phyloP scores from a whole-genome alignment of 2,329 filamentous ascomycete species.

The Neopestalotiopsis sp. region DNA sequence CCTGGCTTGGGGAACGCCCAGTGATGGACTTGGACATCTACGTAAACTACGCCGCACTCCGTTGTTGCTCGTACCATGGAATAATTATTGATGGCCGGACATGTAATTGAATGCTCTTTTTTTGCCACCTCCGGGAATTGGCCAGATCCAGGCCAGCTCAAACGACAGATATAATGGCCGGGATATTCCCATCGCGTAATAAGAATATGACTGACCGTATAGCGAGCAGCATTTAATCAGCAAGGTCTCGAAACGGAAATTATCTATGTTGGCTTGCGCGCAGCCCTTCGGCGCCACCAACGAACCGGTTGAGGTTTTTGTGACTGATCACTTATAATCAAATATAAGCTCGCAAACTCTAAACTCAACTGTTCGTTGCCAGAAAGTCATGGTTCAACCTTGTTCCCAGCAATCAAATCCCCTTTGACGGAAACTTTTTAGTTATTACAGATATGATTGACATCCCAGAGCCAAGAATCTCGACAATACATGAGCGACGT shows the following conservation, averaged over 20 bases:
- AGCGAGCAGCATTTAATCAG: not conserved
- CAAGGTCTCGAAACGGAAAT: constrained; percentile 10
- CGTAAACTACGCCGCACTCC: not conserved
- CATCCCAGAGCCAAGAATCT: not conserved
- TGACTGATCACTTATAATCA: constrained; percentile 7
- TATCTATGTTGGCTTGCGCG: not conserved
- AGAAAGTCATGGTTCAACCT: not conserved
- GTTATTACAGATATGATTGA: no score
- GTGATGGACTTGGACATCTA: no score
- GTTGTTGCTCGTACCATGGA: not conserved
- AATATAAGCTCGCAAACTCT: constrained; percentile 7
- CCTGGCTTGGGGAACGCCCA: no score
- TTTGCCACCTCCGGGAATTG: not conserved
- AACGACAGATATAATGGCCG: not conserved
- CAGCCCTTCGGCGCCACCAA: not conserved
- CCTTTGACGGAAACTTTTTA: no score
- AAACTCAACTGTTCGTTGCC: not conserved
- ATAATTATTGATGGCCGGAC: not conserved
- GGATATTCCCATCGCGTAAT: not conserved
- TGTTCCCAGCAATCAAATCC: not conserved
- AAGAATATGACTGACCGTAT: not conserved
- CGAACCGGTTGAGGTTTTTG: not conserved
- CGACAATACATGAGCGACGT: not conserved
- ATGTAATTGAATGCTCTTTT: not conserved
- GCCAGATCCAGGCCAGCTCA: not conserved